Evolutionary conservation across 2,329 filamentous ascomycete species (phyloP), one percentile per base, ranked within the genome.

Genomic region (Exophiala sideris): DNA sequence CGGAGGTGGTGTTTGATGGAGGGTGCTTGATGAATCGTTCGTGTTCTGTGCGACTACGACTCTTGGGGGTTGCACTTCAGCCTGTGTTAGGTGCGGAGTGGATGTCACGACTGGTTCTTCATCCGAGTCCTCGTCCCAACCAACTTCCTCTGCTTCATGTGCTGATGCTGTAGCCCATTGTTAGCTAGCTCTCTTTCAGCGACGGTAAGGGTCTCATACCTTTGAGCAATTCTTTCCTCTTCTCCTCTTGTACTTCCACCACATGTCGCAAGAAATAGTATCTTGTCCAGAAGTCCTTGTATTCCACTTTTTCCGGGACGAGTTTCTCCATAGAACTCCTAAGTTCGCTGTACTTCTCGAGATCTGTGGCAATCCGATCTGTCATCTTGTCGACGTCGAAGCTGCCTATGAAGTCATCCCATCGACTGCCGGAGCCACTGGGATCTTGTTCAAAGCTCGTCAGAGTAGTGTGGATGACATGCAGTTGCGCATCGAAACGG

Each of bases 231-330:
- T 99, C 94, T 64, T 87, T 85, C 70, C 94, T 81, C 70, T 89
- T 85, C 66, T 87, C 85, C 74, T 99, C 94, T 54, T 96, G 91
- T 21, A 88, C 91, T 75, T 97, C 92, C 59, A 99, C 88, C 12
- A 94, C 89, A 66, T 95, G 87, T 65, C 92, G 81, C 59, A 97
- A 75, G 76, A 96, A 99, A 70, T 97, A 97, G 73, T 99, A 99
- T 52, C 94, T 81, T 68, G 82, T 87, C 92, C 94, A 99, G 70
- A 99, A 99, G 48, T 87, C 82, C 48, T 78, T 80, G 66, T 99
- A 99, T 33, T 91, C 81, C n/a, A 96, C 89, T 63, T 84, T 82
- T 71, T 91, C 91, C 1, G 94, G 94, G n/a, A 99, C 94, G 51
- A 96, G 76, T 74, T 87, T 91, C 79, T 96, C 94, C 92, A 99